These are phyloP conservation scores for Leishmania tarentolae DNA, from an alignment of 208 protist genomes.

Conservation along the genomic window DNA sequence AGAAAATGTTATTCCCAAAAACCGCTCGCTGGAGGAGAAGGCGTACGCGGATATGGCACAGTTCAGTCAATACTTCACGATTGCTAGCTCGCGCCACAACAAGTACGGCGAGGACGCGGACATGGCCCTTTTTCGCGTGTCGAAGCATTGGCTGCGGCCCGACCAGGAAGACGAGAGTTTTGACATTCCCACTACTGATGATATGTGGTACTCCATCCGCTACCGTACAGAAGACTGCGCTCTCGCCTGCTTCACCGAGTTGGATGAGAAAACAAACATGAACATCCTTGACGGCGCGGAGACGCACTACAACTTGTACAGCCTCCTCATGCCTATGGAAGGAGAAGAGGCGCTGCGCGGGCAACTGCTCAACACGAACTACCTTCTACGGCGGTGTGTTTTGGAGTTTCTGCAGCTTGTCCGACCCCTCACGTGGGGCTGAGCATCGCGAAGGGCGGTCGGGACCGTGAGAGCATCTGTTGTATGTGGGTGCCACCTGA, in stretches of 20 bases:
- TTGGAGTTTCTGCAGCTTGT: constrained; percentile 79
- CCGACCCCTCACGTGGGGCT: constrained; percentile 87
- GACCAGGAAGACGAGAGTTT: constrained; percentile 53
- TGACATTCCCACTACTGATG: constrained; percentile 33
- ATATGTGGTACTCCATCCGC: constrained; percentile 70
- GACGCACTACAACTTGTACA: constrained; percentile 88
- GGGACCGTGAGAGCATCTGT: not conserved
- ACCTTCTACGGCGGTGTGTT: constrained; percentile 82
- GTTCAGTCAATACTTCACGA: constrained; percentile 77
- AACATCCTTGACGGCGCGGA: constrained; percentile 55
- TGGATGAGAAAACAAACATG: constrained; percentile 52
- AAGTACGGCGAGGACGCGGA: constrained; percentile 84
- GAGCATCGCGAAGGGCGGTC: constrained; percentile 4
- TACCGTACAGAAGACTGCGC: constrained; percentile 80
- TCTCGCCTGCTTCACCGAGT: constrained; percentile 62
- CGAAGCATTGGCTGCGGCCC: constrained; percentile 37
- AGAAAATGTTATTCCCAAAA: constrained; percentile 74
- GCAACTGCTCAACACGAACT: constrained; percentile 74
- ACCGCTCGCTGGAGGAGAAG: constrained; percentile 68
- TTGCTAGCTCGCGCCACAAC: constrained; percentile 85
- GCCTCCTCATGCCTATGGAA: constrained; percentile 50
- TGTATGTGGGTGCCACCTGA: no score
- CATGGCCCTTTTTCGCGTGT: constrained; percentile 91
- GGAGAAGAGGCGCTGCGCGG: constrained; percentile 58
- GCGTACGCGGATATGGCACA: constrained; percentile 90